phyloP scores from a whole-genome alignment of 768 basidiomycete genomes.

The Serpula lacrymans region DNA sequence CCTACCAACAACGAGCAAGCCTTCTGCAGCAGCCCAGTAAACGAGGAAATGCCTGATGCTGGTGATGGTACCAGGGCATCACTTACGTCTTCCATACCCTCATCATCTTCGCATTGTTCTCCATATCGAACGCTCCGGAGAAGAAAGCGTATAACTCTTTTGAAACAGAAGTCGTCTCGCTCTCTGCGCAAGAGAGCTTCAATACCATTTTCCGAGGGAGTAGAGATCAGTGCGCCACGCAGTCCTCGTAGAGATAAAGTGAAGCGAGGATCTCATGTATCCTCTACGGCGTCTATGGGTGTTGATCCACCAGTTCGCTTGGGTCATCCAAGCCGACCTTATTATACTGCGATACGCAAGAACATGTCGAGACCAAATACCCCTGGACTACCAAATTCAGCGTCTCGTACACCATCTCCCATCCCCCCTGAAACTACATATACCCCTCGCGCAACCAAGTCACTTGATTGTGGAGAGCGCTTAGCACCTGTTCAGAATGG shows the following conservation, averaged over 20 bases:
- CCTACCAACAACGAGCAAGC: too few relatives aligned
- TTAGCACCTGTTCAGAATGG: conserved; percentile 16
- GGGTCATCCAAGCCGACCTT: conserved; percentile 51
- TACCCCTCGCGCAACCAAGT: conserved; percentile 27
- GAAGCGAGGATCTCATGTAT: conserved; percentile 12
- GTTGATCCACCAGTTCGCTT: conserved; percentile 32
- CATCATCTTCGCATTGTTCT: conserved; percentile 22
- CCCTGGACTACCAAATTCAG: conserved; percentile 21
- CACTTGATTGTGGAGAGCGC: conserved; percentile 21
- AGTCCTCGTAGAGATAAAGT: too few relatives aligned
- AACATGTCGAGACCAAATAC: conserved; percentile 41
- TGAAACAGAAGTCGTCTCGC: conserved; percentile 23
- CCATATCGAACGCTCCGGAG: conserved; percentile 37
- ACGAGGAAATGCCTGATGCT: too few relatives aligned
- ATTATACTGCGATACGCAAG: conserved; percentile 53
- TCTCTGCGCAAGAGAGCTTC: conserved; percentile 16
- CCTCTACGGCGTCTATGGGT: conserved; percentile 18
- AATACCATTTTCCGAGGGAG: conserved; percentile 21
- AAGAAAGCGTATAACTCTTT: conserved; percentile 32
- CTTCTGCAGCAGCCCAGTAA: too few relatives aligned
- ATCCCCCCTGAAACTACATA: conserved; percentile 20
- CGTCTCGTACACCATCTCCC: conserved; percentile 24
- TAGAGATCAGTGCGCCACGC: conserved; percentile 14
- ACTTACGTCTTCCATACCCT: conserved; percentile 14
- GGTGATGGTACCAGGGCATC: conserved; percentile 15